Evolutionary conservation across 2,329 filamentous ascomycete species (phyloP).

Genomic region (Calonectria pteridis): DNA sequence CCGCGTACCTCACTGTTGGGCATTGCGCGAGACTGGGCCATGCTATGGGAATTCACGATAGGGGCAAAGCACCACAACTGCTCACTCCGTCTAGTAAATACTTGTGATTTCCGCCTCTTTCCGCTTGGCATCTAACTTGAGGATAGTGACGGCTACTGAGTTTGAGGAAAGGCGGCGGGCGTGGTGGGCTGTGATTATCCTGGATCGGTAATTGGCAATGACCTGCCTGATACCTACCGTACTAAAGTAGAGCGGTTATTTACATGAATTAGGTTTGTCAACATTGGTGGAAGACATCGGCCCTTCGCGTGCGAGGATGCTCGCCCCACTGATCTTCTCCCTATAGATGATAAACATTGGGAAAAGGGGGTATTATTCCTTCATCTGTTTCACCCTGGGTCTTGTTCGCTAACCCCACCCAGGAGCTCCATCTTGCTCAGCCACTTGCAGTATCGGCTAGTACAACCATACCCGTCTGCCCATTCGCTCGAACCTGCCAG

Average conservation of each 20-base stretch:
- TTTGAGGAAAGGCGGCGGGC: slow-evolving; percentile 9
- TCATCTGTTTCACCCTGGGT: no score
- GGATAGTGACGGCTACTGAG: background rate
- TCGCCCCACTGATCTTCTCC: background rate
- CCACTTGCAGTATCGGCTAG: slow-evolving; percentile 12
- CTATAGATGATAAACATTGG: slow-evolving; percentile 2
- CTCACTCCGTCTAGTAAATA: background rate
- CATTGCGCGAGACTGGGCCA: slow-evolving; percentile 16
- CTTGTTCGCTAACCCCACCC: background rate
- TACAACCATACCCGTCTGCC: background rate
- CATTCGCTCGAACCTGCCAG: slow-evolving; percentile 15
- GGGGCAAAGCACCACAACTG: slow-evolving; percentile 9
- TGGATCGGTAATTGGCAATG: background rate
- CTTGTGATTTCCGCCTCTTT: background rate
- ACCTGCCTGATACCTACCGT: background rate
- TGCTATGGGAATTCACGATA: slow-evolving; percentile 15
- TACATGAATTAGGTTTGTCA: background rate
- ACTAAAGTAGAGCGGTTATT: no score
- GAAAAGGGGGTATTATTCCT: background rate
- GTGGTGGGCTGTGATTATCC: slow-evolving; percentile 15
- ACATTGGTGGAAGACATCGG: background rate
- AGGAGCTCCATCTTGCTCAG: slow-evolving; percentile 14
- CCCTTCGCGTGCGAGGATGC: slow-evolving; percentile 18
- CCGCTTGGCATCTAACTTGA: background rate
- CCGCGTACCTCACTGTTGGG: slow-evolving; percentile 15